Conservation (phyloP, 2,329 filamentous ascomycete species). For the Thielaviopsis punctulata region DNA sequence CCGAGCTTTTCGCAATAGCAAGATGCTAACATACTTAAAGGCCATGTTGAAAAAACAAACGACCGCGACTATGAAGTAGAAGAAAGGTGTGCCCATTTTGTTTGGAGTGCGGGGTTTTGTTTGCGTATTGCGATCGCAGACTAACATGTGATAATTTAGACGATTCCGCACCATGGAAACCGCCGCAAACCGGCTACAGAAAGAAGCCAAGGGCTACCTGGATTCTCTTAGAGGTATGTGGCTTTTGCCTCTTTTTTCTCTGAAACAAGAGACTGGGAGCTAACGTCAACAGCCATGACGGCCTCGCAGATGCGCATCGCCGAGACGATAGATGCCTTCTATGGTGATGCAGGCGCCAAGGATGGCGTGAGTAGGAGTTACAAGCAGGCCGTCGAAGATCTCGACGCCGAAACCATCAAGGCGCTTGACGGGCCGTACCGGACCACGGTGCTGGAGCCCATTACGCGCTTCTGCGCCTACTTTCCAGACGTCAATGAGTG, state of each 20-base stretch:
- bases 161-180: conserved; percentile 97
- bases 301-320: conserved; percentile 98
- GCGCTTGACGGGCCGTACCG: conserved; percentile 90
- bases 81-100: conserved; percentile 43
- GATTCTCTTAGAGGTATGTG: conserved; percentile 71
- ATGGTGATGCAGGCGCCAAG: conserved; percentile 84
- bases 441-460: conserved; percentile 89
- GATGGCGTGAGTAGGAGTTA: conserved; percentile 94
- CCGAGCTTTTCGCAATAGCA: not conserved
- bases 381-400: conserved; percentile 94
- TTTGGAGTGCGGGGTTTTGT: not conserved
- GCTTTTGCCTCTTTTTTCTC: not conserved
- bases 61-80: conserved; percentile 98
- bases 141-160: conserved; percentile 27
- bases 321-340: conserved; percentile 98
- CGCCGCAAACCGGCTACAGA: conserved; percentile 78
- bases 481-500: conserved; percentile 99
- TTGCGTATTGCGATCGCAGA: not conserved
- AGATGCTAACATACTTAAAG: conserved; percentile 22
- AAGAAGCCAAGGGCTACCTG: conserved; percentile 94
- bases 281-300: conserved; percentile 59
- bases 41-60: conserved; percentile 96
- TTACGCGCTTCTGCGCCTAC: conserved; percentile 90
- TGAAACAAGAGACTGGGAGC: not conserved
- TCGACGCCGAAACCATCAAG: conserved; percentile 97